Evolutionary conservation across 352 stramenopile species (phyloP).

Genomic region (Elongisporangium anandrum): DNA sequence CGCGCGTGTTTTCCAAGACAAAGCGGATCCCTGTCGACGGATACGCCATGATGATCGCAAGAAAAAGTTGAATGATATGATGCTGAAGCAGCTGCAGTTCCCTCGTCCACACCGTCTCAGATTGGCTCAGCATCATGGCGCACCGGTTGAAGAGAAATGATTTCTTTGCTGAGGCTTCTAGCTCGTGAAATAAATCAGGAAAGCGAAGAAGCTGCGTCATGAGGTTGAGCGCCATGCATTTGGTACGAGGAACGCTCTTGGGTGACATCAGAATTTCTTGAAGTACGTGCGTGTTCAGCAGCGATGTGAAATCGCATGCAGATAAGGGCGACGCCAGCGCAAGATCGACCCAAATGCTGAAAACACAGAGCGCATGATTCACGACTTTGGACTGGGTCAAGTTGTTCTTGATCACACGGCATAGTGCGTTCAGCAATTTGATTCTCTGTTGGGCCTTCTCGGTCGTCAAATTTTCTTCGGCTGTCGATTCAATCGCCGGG

Average conservation of each 20-base stretch:
- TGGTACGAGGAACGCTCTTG: conserved; percentile 23
- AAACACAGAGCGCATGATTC: conserved; percentile 30
- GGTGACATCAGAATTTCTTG: conserved; percentile 42
- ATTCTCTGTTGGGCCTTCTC: conserved; percentile 28
- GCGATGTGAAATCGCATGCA: conserved; percentile 36
- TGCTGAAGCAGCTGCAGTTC: conserved; percentile 40
- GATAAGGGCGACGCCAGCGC: conserved; percentile 9
- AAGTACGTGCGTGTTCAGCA: conserved; percentile 44
- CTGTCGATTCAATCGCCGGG: conserved; percentile 13
- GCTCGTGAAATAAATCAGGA: conserved; percentile 32
- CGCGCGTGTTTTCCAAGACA: conserved; percentile 66
- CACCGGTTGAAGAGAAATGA: conserved; percentile 71
- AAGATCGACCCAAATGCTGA: conserved; percentile 45
- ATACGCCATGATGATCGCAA: conserved; percentile 48
- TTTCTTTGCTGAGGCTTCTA: conserved; percentile 38
- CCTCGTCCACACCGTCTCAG: conserved; percentile 2
- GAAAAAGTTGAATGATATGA: conserved; percentile 52
- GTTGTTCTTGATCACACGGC: conserved; percentile 46
- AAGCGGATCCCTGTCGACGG: conserved; percentile 61
- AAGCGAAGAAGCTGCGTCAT: conserved; percentile 36
- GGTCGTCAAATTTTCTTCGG: conserved; percentile 17
- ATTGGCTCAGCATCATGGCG: conserved; percentile 48
- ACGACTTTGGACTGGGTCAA: conserved; percentile 35
- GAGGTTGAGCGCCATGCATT: conserved; percentile 33
- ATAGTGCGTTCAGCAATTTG: conserved; percentile 44